Conservation (phyloP, 768 basidiomycete species). For the Phlegmacium glaucopus region DNA sequence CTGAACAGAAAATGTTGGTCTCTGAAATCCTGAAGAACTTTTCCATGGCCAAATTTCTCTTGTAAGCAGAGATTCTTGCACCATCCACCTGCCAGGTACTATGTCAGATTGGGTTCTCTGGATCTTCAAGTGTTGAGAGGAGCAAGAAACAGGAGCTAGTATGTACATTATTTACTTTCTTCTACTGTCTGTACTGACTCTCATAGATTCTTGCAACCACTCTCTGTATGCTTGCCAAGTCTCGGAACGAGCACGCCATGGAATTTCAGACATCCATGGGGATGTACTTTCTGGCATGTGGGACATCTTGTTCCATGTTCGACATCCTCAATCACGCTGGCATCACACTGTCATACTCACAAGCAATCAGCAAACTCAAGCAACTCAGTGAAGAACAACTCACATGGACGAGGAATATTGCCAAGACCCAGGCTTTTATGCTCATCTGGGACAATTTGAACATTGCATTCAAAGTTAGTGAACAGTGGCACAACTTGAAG, state of each 20-base stretch:
- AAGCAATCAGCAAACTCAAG: conserved; percentile 18
- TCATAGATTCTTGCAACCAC: not conserved
- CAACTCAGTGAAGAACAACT: conserved; percentile 15
- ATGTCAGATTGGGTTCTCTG: not conserved
- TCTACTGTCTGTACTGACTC: not conserved
- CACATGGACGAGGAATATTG: conserved; percentile 3
- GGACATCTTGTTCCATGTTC: conserved; percentile 17
- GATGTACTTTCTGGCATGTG: conserved; percentile 23
- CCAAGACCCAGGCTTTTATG: conserved; percentile 9
- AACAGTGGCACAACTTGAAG: conserved; percentile 20
- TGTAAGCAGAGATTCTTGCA: not conserved
- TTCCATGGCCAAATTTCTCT: not conserved
- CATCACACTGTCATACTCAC: conserved; percentile 18
- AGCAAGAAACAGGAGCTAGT: not conserved
- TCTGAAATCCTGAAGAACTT: not conserved
- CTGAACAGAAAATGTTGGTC: not conserved
- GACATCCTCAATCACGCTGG: conserved; percentile 25
- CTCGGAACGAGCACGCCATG: not conserved
- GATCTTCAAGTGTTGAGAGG: not conserved
- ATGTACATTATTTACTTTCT: not conserved
- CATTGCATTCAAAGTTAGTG: conserved; percentile 21
- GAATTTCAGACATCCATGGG: not conserved
- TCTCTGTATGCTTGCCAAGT: not conserved
- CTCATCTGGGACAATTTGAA: conserved; percentile 28
- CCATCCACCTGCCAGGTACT: not conserved